These are phyloP conservation scores for Theileria equi DNA, from an alignment of 169 alveolate genomes.

Conservation along the genomic window DNA sequence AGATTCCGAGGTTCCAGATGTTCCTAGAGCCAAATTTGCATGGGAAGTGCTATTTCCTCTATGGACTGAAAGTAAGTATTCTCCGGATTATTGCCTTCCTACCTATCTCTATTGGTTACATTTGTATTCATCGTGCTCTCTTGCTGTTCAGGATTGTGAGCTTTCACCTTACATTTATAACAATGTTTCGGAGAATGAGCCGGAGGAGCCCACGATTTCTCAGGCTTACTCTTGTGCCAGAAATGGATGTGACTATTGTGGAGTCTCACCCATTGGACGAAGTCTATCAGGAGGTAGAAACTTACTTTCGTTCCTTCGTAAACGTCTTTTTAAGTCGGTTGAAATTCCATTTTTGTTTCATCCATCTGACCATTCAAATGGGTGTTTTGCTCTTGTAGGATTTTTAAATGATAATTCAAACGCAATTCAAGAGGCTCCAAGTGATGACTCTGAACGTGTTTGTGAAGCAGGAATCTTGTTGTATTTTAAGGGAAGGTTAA, in stretches of 20 bases:
- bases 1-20: not conserved
- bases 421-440: constrained; percentile 16
- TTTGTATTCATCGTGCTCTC: constrained; percentile 77
- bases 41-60: constrained; percentile 73
- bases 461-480: constrained; percentile 86
- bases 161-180: constrained; percentile 10
- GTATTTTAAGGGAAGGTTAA: constrained; percentile 81
- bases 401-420: constrained; percentile 81
- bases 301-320: constrained; percentile 62
- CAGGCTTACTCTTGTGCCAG: constrained; percentile 55
- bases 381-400: constrained; percentile 81
- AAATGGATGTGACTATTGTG: constrained; percentile 57
- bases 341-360: constrained; percentile 79
- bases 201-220: constrained; percentile 21
- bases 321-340: constrained; percentile 66
- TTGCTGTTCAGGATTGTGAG: constrained; percentile 80
- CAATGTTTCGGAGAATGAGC: not conserved
- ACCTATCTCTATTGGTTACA: constrained; percentile 85
- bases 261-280: constrained; percentile 55
- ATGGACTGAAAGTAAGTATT: constrained; percentile 78
- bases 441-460: constrained; percentile 61
- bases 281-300: constrained; percentile 40
- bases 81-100: constrained; percentile 85
- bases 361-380: constrained; percentile 80
- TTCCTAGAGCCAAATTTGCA: constrained; percentile 22